phyloP scores from a whole-genome alignment of 108 stramenopile genomes.

The Nitzschia sp. region DNA sequence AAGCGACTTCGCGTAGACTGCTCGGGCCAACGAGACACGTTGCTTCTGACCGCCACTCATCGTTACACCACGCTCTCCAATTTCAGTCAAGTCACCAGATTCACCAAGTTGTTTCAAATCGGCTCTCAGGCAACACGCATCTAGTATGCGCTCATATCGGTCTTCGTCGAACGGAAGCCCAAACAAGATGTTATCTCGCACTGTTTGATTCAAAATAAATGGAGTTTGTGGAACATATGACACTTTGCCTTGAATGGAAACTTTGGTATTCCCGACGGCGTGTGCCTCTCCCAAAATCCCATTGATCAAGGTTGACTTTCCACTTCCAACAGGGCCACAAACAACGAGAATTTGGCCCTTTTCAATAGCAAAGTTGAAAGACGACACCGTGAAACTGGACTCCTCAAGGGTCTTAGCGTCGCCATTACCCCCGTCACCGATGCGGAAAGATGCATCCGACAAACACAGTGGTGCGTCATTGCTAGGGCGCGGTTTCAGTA shows the following conservation, averaged over 20 bases:
- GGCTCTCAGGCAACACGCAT: constrained; percentile 74
- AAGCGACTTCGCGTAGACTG: constrained; percentile 79
- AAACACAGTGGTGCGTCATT: constrained; percentile 22
- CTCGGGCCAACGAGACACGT: constrained; percentile 72
- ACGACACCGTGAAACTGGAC: constrained; percentile 42
- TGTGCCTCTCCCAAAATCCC: constrained; percentile 85
- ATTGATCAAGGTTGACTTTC: constrained; percentile 78
- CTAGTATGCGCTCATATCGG: constrained; percentile 80
- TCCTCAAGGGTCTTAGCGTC: constrained; percentile 2
- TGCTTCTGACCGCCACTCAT: constrained; percentile 86
- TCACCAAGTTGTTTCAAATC: constrained; percentile 70
- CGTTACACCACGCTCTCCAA: constrained; percentile 95
- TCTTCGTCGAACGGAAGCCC: constrained; percentile 68
- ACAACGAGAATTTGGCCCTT: constrained; percentile 64
- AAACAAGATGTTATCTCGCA: constrained; percentile 96
- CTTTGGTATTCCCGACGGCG: constrained; percentile 15
- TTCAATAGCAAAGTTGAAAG: constrained; percentile 46
- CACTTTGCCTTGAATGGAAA: constrained; percentile 46
- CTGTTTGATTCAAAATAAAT: constrained; percentile 92
- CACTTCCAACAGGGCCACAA: constrained; percentile 81
- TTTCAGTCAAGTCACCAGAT: constrained; percentile 75
- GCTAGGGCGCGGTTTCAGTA: neutral
- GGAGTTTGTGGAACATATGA: constrained; percentile 91
- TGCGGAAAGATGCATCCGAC: constrained; percentile 19
- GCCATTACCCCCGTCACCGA: constrained; percentile 6